Percentiles rank a stretch among this genome's conserved stretches.
Evolutionary conservation across 148 eudicot species (phyloP).

Genomic region (Cornus florida): DNA sequence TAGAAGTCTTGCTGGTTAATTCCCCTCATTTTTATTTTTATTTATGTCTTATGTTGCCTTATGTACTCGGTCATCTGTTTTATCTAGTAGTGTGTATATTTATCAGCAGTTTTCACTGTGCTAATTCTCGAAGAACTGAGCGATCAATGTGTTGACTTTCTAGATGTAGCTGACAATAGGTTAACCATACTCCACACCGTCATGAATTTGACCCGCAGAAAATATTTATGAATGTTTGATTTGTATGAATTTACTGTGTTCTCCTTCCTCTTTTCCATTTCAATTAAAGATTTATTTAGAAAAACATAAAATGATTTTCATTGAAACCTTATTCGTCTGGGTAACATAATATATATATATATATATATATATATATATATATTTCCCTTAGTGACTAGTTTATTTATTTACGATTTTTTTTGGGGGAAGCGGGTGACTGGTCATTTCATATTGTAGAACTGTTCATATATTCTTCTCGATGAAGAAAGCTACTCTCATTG

Average conservation of each 20-base stretch:
- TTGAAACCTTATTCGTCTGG: not conserved
- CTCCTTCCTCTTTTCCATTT: not conserved
- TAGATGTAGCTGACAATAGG: no score
- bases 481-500: not conserved
- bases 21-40: not conserved
- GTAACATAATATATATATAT: not conserved
- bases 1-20: not conserved
- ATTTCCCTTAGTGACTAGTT: no score
- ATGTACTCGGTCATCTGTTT: not conserved
- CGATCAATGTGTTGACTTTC: no score
- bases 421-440: not conserved
- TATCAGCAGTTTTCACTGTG: no score
- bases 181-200: no score
- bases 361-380: no score
- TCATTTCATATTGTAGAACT: not conserved
- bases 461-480: not conserved
- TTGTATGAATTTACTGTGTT: no score
- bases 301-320: not conserved
- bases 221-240: no score
- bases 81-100: no score
- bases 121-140: no score
- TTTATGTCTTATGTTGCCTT: not conserved
- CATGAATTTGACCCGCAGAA: not conserved
- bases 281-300: not conserved
- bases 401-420: no score